A percentile compares a stretch with the other conserved stretches of the same genome.
phyloP scores from a whole-genome alignment of 139 green algal genomes.

The Picochlorum sp. region DNA sequence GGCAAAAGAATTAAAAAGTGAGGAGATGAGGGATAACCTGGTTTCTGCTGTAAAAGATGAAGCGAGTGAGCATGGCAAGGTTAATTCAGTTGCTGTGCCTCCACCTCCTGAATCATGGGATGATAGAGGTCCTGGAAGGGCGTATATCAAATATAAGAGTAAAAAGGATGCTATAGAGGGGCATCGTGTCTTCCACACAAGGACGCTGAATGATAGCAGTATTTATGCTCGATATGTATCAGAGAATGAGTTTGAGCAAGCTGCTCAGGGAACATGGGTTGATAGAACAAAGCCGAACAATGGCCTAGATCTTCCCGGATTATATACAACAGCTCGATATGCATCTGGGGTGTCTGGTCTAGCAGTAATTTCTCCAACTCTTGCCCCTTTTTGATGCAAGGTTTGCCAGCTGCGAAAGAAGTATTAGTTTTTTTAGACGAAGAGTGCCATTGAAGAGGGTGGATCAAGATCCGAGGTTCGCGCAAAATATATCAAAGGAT shows the following conservation, averaged over 20 bases:
- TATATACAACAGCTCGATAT: conserved; percentile 30
- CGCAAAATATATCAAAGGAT: conserved; percentile 29
- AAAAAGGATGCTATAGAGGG: conserved; percentile 40
- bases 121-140: conserved; percentile 33
- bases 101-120: conserved; percentile 32
- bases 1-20: conserved; percentile 32
- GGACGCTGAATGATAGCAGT: conserved; percentile 63
- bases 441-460: conserved; percentile 45
- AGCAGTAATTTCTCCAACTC: conserved; percentile 32
- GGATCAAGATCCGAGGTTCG: conserved; percentile 43
- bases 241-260: conserved; percentile 52
- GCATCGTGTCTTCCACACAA: conserved; percentile 41
- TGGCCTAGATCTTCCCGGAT: conserved; percentile 24
- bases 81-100: conserved; percentile 50
- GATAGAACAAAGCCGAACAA: conserved; percentile 16
- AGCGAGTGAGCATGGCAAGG: conserved; percentile 43
- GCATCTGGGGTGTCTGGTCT: conserved; percentile 31
- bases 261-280: conserved; percentile 57
- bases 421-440: conserved; percentile 35
- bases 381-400: conserved; percentile 29
- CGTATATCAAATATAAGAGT: conserved; percentile 57
- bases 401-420: conserved; percentile 28
- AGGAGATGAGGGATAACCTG: conserved; percentile 27
- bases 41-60: conserved; percentile 64
- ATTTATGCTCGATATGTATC: conserved; percentile 44